Conservation (phyloP, 768 basidiomycete genomes). For the Daedalea quercina region DNA sequence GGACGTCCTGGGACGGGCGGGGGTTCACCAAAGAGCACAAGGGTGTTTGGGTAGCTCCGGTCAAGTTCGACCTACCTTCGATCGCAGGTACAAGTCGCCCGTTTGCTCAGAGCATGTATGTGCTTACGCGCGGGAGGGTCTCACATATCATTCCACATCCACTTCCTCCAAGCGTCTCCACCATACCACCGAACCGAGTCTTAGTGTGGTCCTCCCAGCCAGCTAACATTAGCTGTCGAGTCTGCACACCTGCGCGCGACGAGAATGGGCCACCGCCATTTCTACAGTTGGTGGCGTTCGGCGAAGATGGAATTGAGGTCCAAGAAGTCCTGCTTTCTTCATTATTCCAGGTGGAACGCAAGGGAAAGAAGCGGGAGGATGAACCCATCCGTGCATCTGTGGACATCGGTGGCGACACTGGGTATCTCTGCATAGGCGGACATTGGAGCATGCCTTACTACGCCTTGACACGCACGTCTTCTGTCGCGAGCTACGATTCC, state of each 20-base stretch:
- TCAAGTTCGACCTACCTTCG: constrained; percentile 34
- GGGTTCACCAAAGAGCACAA: constrained; percentile 33
- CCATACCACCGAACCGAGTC: constrained; percentile 44
- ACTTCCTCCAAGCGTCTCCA: constrained; percentile 44
- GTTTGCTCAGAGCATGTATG: constrained; percentile 41
- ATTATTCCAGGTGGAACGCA: constrained; percentile 31
- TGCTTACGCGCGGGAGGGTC: constrained; percentile 63
- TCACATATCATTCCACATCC: constrained; percentile 68
- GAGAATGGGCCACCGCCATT: constrained; percentile 30
- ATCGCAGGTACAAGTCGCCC: constrained; percentile 15
- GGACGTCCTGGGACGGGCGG: constrained; percentile 38
- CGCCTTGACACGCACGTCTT: constrained; percentile 37
- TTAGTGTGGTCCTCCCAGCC: constrained; percentile 57
- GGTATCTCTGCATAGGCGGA: constrained; percentile 47
- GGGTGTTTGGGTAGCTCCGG: constrained; percentile 43
- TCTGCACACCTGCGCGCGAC: constrained; percentile 29
- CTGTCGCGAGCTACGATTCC: constrained; percentile 36
- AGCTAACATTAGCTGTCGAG: constrained; percentile 44
- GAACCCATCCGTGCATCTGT: constrained; percentile 50
- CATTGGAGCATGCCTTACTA: constrained; percentile 37
- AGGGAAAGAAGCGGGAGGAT: constrained; percentile 41
- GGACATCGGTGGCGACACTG: constrained; percentile 61
- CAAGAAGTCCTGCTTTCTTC: constrained; percentile 57
- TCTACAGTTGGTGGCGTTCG: constrained; percentile 65
- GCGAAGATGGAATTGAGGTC: constrained; percentile 67